Conservation (phyloP, 352 stramenopile species). For the Globisporangium acanthophoron region DNA sequence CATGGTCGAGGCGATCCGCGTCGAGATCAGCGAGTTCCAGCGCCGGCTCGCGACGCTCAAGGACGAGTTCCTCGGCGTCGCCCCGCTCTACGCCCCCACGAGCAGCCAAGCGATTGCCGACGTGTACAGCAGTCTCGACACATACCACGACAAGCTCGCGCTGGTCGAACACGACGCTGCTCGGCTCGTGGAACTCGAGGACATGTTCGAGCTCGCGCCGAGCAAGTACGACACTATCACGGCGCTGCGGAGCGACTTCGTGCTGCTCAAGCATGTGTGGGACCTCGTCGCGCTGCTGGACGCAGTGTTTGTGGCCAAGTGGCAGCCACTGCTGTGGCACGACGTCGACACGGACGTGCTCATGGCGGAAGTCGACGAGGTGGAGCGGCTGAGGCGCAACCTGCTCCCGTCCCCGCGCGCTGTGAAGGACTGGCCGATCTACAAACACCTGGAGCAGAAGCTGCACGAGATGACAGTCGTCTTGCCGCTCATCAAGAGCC, state of each 20-base stretch:
- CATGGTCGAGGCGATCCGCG: constrained; percentile 79
- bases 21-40: constrained; percentile 70
- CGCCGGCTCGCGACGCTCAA: constrained; percentile 55
- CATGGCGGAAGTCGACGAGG: constrained; percentile 87
- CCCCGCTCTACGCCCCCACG: constrained; percentile 42
- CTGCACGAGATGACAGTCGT: constrained; percentile 91
- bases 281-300: constrained; percentile 89
- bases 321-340: constrained; percentile 85
- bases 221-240: constrained; percentile 81
- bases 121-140: constrained; percentile 86
- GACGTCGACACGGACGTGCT: constrained; percentile 87
- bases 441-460: constrained; percentile 86
- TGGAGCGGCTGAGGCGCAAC: constrained; percentile 50
- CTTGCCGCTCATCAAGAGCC: constrained; percentile 86
- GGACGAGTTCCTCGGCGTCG: constrained; percentile 54
- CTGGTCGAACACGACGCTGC: constrained; percentile 79
- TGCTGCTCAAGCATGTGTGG: constrained; percentile 90
- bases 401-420: constrained; percentile 42
- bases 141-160: constrained; percentile 72
- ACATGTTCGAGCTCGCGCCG: constrained; percentile 92
- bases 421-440: constrained; percentile 93
- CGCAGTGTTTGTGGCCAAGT: constrained; percentile 66
- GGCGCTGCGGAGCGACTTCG: constrained; percentile 81
- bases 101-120: constrained; percentile 32
- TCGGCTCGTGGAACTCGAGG: constrained; percentile 88